phyloP scores from a whole-genome alignment of 345 rosid genomes.

The Pistacia vera region DNA sequence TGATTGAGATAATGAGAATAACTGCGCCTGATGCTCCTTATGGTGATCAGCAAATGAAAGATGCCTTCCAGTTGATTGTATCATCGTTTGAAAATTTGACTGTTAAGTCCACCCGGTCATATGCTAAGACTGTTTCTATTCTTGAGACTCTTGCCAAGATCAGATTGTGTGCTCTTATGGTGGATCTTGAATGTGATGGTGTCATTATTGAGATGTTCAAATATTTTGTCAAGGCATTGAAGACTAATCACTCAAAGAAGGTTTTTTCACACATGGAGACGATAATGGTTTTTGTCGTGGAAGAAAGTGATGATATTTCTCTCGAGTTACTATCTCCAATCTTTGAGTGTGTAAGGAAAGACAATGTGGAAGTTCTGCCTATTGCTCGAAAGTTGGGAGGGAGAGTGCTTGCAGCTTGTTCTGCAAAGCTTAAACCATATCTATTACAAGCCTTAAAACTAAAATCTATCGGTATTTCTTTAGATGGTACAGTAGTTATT shows the following conservation, averaged over 20 bases:
- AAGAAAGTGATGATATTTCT: conserved; percentile 92
- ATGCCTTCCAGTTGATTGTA: conserved; percentile 84
- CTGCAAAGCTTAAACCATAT: conserved; percentile 66
- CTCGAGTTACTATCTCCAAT: conserved; percentile 73
- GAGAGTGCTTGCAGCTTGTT: conserved; percentile 66
- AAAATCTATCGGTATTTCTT: conserved; percentile 50
- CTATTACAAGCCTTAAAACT: conserved; percentile 47
- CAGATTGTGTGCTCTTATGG: conserved; percentile 89
- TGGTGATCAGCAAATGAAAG: conserved; percentile 94
- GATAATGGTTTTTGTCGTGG: conserved; percentile 81
- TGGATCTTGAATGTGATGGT: conserved; percentile 94
- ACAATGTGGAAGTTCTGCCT: conserved; percentile 67
- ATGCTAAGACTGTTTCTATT: conserved; percentile 68
- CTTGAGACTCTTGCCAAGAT: conserved; percentile 98
- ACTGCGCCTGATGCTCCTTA: conserved; percentile 99
- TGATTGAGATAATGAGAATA: conserved; percentile 96
- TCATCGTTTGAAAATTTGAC: conserved; percentile 76
- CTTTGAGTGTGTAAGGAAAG: conserved; percentile 57
- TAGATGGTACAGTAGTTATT: conserved; percentile 56
- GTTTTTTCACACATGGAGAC: conserved; percentile 83
- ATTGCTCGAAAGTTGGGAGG: conserved; percentile 69
- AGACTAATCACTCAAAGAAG: conserved; percentile 67
- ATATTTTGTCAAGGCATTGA: conserved; percentile 73
- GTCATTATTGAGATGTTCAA: conserved; percentile 89
- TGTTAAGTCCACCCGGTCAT: conserved; percentile 71